Conservation (phyloP, 495 filamentous ascomycete genomes). For the Hypoxylon fragiforme region DNA sequence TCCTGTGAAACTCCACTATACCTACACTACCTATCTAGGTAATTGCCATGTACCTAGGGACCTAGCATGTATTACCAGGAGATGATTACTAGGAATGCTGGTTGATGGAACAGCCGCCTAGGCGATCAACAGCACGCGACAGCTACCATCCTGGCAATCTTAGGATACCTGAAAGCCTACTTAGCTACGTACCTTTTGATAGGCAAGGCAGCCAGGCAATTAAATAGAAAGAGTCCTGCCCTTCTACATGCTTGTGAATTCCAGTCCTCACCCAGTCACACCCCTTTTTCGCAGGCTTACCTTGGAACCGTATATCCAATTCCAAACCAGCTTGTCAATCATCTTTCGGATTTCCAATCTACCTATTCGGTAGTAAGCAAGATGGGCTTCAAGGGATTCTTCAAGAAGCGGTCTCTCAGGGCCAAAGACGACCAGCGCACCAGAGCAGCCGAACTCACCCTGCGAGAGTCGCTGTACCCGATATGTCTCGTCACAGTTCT, state of each 20-base stretch:
- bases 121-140: no score
- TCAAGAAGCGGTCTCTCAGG: constrained; percentile 43
- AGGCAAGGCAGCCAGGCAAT: constrained; percentile 1
- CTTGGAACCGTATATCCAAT: constrained; percentile 2
- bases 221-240: neutral
- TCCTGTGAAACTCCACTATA: no score
- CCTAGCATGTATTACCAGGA: no score
- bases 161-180: no score
- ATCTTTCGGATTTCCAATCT: no score
- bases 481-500: constrained; percentile 66
- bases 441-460: constrained; percentile 59
- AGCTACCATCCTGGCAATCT: no score
- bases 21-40: no score
- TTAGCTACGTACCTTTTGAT: neutral
- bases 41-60: no score
- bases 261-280: constrained; percentile 13
- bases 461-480: constrained; percentile 59
- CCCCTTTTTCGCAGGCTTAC: constrained; percentile 1
- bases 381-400: constrained; percentile 41
- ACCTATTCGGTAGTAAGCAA: constrained; percentile 8
- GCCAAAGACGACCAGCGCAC: constrained; percentile 54
- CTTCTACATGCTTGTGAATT: neutral
- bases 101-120: no score
- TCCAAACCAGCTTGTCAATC: no score
- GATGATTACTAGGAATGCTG: no score